A percentile compares a stretch with the other conserved stretches of the same genome.
Evolutionary conservation across 2,329 filamentous ascomycete genomes (phyloP).

Genomic region (Aspergillus spinulosporus): DNA sequence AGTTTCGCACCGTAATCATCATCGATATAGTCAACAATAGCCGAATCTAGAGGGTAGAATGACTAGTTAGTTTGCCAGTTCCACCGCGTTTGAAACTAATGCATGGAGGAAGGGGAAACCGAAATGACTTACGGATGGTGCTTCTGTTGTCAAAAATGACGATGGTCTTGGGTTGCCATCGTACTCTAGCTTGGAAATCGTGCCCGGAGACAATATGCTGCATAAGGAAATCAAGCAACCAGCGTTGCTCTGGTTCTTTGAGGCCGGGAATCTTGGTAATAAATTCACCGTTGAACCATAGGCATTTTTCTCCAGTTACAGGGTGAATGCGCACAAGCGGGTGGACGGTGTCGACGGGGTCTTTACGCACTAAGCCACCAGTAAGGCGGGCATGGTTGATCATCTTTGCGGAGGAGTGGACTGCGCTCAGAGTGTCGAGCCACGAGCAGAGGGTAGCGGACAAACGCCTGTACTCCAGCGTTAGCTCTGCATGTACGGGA

Average conservation of each 20-base stretch:
- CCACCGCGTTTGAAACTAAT: constrained; percentile 7
- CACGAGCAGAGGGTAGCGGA: constrained; percentile 51
- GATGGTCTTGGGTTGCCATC: constrained; percentile 52
- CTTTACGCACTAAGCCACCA: constrained; percentile 47
- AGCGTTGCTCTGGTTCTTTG: constrained; percentile 49
- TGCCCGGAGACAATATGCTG: constrained; percentile 50
- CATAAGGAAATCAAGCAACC: constrained; percentile 50
- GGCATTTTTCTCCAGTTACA: constrained; percentile 50
- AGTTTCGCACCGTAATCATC: constrained; percentile 49
- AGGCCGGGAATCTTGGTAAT: constrained; percentile 50
- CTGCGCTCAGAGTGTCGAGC: constrained; percentile 36
- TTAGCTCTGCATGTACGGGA: constrained; percentile 9
- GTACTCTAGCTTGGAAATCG: constrained; percentile 51
- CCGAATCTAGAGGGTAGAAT: constrained; percentile 42
- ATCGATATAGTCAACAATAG: constrained; percentile 52
- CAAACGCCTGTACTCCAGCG: constrained; percentile 36
- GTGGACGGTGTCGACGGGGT: constrained; percentile 47
- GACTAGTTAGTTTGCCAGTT: constrained; percentile 19
- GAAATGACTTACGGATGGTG: constrained; percentile 45
- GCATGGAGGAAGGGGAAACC: not conserved
- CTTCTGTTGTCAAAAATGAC: constrained; percentile 54
- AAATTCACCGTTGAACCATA: constrained; percentile 53
- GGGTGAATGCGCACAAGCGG: constrained; percentile 51
- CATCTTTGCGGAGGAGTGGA: constrained; percentile 48
- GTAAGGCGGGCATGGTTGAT: constrained; percentile 44